phyloP scores from a whole-genome alignment of 148 eudicot genomes.

The Euryodendron excelsum region DNA sequence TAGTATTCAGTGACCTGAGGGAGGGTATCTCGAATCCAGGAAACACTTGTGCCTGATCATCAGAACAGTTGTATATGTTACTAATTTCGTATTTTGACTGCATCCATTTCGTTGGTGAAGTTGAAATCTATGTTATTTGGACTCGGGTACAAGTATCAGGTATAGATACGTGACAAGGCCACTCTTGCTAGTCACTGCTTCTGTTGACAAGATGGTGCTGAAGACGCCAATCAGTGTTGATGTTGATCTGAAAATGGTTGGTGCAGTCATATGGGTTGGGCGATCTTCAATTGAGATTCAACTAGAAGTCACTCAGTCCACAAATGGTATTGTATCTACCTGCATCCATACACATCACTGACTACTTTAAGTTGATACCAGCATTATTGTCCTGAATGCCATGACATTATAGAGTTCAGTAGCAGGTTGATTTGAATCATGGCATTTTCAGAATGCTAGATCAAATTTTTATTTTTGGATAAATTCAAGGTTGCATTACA shows the following conservation, averaged over 20 bases:
- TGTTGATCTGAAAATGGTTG: slow-evolving; percentile 68
- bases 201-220: slow-evolving; percentile 91
- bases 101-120: not conserved
- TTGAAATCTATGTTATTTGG: no score
- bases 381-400: not conserved
- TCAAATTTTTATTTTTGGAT: no score
- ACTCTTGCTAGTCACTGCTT: slow-evolving; percentile 81
- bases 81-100: not conserved
- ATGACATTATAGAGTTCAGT: not conserved
- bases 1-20: not conserved
- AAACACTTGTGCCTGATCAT: not conserved
- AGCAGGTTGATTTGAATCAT: no score
- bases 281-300: slow-evolving; percentile 94
- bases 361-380: not conserved
- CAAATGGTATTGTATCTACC: slow-evolving; percentile 44
- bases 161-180: slow-evolving; percentile 95
- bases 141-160: no score
- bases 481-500: no score
- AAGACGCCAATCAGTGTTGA: slow-evolving; percentile 83
- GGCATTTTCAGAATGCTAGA: no score
- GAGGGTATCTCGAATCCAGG: no score
- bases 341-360: not conserved
- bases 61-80: not conserved
- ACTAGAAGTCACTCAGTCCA: slow-evolving; percentile 69
- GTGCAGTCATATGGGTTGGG: slow-evolving; percentile 97